Percentiles rank a stretch among this genome's conserved stretches.
Evolutionary conservation across 2,329 filamentous ascomycete genomes (phyloP).

Genomic region (Trichoderma koningiopsis): DNA sequence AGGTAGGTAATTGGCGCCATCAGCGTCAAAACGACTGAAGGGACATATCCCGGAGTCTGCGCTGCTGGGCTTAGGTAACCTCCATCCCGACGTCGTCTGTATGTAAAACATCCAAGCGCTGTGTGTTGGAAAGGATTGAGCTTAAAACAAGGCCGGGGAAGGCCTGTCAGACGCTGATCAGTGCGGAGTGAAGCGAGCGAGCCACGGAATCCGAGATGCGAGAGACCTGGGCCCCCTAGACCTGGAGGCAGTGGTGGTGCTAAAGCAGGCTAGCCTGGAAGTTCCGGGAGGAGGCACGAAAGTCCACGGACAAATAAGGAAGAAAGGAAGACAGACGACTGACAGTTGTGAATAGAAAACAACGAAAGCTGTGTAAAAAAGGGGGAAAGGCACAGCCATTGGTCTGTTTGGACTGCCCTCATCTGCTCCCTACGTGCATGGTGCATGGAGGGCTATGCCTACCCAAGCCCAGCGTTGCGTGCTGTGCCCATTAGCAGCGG

Average conservation of each 20-base stretch:
- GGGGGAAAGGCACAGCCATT: background rate
- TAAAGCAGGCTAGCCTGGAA: background rate
- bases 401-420: background rate
- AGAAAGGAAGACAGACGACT: background rate
- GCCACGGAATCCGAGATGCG: background rate
- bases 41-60: background rate
- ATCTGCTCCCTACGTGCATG: constrained; percentile 13
- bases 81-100: background rate
- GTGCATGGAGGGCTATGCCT: constrained; percentile 3
- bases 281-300: background rate
- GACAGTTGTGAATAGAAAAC: background rate
- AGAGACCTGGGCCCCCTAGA: background rate
- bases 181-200: constrained; percentile 20
- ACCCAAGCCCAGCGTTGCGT: background rate
- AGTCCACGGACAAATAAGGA: background rate
- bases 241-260: background rate
- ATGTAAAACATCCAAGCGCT: background rate
- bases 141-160: constrained; percentile 5
- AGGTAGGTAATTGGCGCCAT: background rate
- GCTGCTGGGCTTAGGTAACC: background rate
- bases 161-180: constrained; percentile 21
- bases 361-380: background rate
- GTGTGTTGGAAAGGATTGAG: background rate
- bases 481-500: background rate
- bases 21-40: background rate